phyloP scores from a whole-genome alignment of 164 flowering plant genomes.

The Tetracentron sinense region DNA sequence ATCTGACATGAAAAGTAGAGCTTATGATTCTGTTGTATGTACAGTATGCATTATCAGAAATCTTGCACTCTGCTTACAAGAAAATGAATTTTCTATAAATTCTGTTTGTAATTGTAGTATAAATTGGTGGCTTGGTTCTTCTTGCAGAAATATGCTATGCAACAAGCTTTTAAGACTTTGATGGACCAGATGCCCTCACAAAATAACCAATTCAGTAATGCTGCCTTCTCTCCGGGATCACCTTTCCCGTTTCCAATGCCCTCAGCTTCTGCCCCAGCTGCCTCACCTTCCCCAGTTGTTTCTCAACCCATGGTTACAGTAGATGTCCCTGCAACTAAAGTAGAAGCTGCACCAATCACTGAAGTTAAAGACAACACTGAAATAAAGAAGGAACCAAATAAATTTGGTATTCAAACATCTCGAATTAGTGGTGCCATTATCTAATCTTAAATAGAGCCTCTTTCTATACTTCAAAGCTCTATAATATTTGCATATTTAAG shows the following conservation, averaged over 20 bases:
- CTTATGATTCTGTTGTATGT: not conserved
- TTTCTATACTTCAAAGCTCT: not conserved
- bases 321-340: slow-evolving; percentile 70
- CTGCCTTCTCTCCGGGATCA: slow-evolving; percentile 58
- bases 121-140: slow-evolving; percentile 9
- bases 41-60: not conserved
- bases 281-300: slow-evolving; percentile 34
- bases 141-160: slow-evolving; percentile 90
- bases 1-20: not conserved
- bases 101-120: slow-evolving; percentile 1
- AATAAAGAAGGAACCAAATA: slow-evolving; percentile 48
- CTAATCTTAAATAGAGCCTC: not conserved
- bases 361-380: slow-evolving; percentile 33
- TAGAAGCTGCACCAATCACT: slow-evolving; percentile 48
- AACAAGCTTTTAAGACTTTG: slow-evolving; percentile 85
- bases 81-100: not conserved
- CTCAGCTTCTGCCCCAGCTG: slow-evolving; percentile 32
- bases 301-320: slow-evolving; percentile 53
- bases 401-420: slow-evolving; percentile 42
- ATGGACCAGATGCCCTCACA: slow-evolving; percentile 79
- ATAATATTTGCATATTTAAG: not conserved
- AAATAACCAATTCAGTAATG: slow-evolving; percentile 44
- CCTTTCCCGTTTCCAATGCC: slow-evolving; percentile 65
- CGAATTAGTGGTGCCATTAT: not conserved
- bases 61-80: not conserved